phyloP scores from a whole-genome alignment of 257 asterid genomes.

The Echium plantagineum region DNA sequence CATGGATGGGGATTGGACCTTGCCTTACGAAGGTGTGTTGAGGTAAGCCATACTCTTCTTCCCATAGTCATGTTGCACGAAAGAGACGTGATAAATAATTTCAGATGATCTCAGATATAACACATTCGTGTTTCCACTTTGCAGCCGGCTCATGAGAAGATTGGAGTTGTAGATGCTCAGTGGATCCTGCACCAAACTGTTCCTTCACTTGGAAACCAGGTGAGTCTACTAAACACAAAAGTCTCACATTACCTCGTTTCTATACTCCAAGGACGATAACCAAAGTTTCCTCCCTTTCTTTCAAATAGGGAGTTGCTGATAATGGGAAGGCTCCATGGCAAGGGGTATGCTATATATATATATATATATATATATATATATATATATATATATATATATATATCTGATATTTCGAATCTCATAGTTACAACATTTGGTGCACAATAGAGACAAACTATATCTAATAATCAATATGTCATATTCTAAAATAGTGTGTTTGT shows the following conservation, averaged over 20 bases:
- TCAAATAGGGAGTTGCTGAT: conserved; percentile 11
- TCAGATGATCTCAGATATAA: background rate
- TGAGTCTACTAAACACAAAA: background rate
- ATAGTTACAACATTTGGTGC: background rate
- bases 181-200: conserved; percentile 32
- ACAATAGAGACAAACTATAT: background rate
- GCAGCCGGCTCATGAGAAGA: conserved; percentile 28
- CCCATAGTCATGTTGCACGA: background rate
- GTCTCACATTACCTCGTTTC: background rate
- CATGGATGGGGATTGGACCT: conserved; percentile 50
- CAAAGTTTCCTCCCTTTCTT: background rate
- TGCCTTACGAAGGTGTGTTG: conserved; percentile 38
- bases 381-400: too few species aligned
- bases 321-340: conserved; percentile 8
- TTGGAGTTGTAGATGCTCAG: conserved; percentile 49
- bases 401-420: background rate
- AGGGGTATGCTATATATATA: conserved; percentile 14
- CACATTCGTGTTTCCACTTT: background rate
- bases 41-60: conserved; percentile 15
- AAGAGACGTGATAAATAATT: background rate
- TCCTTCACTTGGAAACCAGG: conserved; percentile 35
- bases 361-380: too few species aligned
- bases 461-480: background rate
- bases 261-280: background rate
- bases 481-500: too few species aligned